Conservation (phyloP, 108 stramenopile genomes). For the Cyclotella baltica region DNA sequence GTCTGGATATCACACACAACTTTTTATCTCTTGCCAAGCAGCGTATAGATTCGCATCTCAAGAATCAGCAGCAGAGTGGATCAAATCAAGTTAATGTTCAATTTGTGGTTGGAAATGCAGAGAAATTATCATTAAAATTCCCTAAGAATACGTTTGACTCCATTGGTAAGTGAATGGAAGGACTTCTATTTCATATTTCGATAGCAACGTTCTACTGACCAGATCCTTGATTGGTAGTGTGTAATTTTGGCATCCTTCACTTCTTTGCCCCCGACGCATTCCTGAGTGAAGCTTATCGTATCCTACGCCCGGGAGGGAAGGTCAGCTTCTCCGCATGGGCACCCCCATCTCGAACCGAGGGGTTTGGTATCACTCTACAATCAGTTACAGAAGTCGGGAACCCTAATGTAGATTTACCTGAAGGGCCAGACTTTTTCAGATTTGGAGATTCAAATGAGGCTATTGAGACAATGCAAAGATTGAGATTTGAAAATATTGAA, state of each 20-base stretch:
- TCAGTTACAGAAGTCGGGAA: slow-evolving; percentile 53
- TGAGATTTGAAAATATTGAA: slow-evolving; percentile 47
- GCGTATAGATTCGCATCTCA: slow-evolving; percentile 40
- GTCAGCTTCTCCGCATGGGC: slow-evolving; percentile 57
- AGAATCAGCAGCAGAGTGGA: slow-evolving; percentile 11
- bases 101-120: slow-evolving; percentile 52
- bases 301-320: slow-evolving; percentile 53
- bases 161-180: too few relatives aligned
- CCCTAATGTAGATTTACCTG: slow-evolving; percentile 51
- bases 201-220: too few relatives aligned
- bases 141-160: slow-evolving; percentile 47
- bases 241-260: slow-evolving; percentile 57
- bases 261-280: slow-evolving; percentile 49
- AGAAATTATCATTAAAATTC: slow-evolving; percentile 45
- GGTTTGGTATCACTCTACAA: slow-evolving; percentile 45
- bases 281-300: slow-evolving; percentile 47
- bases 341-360: slow-evolving; percentile 45
- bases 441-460: slow-evolving; percentile 44
- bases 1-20: slow-evolving; percentile 54
- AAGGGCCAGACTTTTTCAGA: slow-evolving; percentile 60
- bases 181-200: too few relatives aligned
- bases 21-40: slow-evolving; percentile 50
- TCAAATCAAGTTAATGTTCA: slow-evolving; percentile 36
- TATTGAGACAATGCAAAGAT: slow-evolving; percentile 17
- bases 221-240: too few relatives aligned